These are phyloP conservation scores for Starmerella sp. DNA, from an alignment of 805 yeast species.

Conservation along the genomic window DNA sequence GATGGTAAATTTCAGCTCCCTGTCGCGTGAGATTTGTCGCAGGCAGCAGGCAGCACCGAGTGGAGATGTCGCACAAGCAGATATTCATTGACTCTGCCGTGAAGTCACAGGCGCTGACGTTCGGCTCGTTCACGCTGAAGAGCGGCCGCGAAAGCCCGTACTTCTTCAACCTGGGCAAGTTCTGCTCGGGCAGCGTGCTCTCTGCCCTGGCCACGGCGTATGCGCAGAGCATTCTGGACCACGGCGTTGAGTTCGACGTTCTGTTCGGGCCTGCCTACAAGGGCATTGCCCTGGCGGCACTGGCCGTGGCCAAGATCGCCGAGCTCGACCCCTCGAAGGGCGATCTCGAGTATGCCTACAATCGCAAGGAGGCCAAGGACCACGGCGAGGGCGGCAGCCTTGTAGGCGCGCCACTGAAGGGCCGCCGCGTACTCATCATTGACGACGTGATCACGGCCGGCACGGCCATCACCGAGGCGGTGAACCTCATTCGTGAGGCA, in stretches of 20 bases:
- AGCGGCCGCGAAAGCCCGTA: constrained; percentile 93
- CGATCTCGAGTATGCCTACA: constrained; percentile 76
- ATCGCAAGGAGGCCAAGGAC: constrained; percentile 79
- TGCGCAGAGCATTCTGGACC: constrained; percentile 73
- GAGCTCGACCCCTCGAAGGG: constrained; percentile 66
- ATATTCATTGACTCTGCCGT: constrained; percentile 72
- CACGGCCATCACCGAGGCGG: constrained; percentile 93
- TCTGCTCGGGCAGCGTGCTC: constrained; percentile 67
- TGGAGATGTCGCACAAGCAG: constrained; percentile 6
- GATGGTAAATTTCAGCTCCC: background rate
- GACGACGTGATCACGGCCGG: constrained; percentile 99
- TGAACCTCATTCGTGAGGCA: constrained; percentile 57
- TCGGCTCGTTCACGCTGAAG: constrained; percentile 81
- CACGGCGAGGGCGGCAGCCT: constrained; percentile 97
- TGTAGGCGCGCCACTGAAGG: constrained; percentile 70
- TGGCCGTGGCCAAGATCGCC: constrained; percentile 82
- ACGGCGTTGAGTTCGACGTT: constrained; percentile 77
- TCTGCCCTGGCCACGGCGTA: constrained; percentile 78
- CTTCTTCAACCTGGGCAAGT: constrained; percentile 87
- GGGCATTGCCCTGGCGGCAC: constrained; percentile 91
- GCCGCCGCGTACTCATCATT: constrained; percentile 67
- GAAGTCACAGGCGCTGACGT: constrained; percentile 69
- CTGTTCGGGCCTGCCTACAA: constrained; percentile 97
- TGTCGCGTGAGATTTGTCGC: background rate
- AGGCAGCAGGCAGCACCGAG: background rate